Percentiles rank a stretch among this genome's conserved stretches.
These are phyloP conservation scores for Auricularia cornea DNA, from an alignment of 768 basidiomycete species.

Conservation along the genomic window DNA sequence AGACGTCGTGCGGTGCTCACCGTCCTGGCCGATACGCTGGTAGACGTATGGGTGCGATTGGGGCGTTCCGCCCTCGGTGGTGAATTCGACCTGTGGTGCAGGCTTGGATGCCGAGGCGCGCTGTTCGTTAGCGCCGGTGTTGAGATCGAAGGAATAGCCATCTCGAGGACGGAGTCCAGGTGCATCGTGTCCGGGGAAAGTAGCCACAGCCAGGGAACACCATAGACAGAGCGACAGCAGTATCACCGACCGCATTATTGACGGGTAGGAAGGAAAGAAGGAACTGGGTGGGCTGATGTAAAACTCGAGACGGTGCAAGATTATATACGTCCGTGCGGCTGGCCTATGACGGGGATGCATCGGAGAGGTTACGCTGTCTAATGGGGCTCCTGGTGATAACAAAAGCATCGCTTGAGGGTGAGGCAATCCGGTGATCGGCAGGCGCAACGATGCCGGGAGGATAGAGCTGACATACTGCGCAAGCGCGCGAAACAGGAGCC, in stretches of 20 bases:
- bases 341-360: no score
- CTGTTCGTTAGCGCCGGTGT: background rate
- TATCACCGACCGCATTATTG: background rate
- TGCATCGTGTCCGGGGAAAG: background rate
- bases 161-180: background rate
- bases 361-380: no score
- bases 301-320: no score
- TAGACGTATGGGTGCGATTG: background rate
- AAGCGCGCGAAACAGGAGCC: no score
- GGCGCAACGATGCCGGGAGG: no score
- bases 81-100: background rate
- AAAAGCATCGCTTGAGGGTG: no score
- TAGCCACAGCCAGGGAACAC: background rate
- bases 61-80: background rate
- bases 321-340: no score
- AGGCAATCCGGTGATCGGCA: no score
- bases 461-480: no score
- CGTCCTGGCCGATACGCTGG: background rate
- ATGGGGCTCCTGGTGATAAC: no score
- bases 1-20: background rate
- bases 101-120: background rate
- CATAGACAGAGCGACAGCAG: background rate
- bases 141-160: background rate
- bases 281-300: no score
- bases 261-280: background rate